These are phyloP conservation scores for Pseudogymnoascus sp. DNA, from an alignment of 2,329 filamentous ascomycete species.

Conservation along the genomic window DNA sequence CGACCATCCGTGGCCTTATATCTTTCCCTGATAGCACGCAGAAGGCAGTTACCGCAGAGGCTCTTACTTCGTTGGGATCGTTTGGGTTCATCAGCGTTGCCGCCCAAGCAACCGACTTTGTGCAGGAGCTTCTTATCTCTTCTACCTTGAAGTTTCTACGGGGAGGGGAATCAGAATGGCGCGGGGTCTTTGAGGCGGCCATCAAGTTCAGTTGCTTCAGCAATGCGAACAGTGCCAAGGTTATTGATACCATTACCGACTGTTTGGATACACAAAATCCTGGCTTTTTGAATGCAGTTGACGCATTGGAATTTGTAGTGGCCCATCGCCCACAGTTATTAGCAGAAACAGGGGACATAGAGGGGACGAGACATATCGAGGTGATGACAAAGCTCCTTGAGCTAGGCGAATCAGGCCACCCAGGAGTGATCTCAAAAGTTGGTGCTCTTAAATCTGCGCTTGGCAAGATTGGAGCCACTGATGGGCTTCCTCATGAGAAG, in stretches of 20 bases:
- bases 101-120: constrained; percentile 30
- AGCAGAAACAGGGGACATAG: constrained; percentile 36
- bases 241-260: constrained; percentile 26
- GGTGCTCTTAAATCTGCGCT: constrained; percentile 36
- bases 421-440: constrained; percentile 22
- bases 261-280: constrained; percentile 17
- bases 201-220: constrained; percentile 30
- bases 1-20: constrained; percentile 37
- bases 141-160: constrained; percentile 34
- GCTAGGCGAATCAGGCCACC: constrained; percentile 42
- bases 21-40: constrained; percentile 24
- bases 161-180: constrained; percentile 27
- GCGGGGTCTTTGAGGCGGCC: constrained; percentile 42
- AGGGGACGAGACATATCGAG: constrained; percentile 40
- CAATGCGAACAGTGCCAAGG: constrained; percentile 23
- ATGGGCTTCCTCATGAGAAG: constrained; percentile 1
- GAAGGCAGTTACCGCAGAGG: constrained; percentile 32
- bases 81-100: constrained; percentile 28
- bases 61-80: constrained; percentile 40
- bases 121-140: constrained; percentile 42
- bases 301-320: constrained; percentile 41
- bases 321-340: constrained; percentile 39
- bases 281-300: constrained; percentile 30
- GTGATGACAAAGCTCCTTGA: constrained; percentile 46
- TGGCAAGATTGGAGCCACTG: constrained; percentile 26